Conservation (phyloP, 352 stramenopile genomes). For the Blastocystis sp. region DNA sequence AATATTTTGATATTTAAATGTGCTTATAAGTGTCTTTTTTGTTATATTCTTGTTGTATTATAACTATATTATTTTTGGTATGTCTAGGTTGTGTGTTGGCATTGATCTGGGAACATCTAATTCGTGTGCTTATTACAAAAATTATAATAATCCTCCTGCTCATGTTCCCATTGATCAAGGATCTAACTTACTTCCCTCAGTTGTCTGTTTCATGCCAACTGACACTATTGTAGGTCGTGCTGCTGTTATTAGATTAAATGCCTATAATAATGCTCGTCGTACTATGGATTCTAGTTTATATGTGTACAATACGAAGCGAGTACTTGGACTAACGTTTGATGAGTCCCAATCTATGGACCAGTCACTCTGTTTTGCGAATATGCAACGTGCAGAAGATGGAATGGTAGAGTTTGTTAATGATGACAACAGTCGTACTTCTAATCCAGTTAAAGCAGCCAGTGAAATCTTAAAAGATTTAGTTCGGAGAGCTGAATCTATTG, state of each 20-base stretch:
- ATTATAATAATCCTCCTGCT: background rate
- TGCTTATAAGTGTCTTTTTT: too few relatives aligned
- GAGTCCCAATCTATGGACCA: background rate
- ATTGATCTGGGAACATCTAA: constrained; percentile 37
- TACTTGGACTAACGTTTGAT: background rate
- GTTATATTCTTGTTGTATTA: too few relatives aligned
- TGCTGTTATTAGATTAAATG: too few relatives aligned
- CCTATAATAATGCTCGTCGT: too few relatives aligned
- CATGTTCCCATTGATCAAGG: too few relatives aligned
- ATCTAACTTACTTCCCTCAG: background rate
- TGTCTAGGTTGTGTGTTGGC: background rate
- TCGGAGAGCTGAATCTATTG: background rate
- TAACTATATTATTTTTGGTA: too few relatives aligned
- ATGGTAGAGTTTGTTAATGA: background rate
- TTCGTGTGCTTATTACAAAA: background rate
- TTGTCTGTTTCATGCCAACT: background rate
- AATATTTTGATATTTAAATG: background rate
- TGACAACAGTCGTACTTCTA: background rate
- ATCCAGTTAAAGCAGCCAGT: background rate
- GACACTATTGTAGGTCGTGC: background rate
- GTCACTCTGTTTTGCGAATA: background rate
- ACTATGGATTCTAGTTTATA: too few relatives aligned
- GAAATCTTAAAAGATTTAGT: background rate
- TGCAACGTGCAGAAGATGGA: background rate
- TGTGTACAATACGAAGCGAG: background rate